Evolutionary conservation across 257 asterid genomes (phyloP).

Genomic region (Solanum clarkiae): DNA sequence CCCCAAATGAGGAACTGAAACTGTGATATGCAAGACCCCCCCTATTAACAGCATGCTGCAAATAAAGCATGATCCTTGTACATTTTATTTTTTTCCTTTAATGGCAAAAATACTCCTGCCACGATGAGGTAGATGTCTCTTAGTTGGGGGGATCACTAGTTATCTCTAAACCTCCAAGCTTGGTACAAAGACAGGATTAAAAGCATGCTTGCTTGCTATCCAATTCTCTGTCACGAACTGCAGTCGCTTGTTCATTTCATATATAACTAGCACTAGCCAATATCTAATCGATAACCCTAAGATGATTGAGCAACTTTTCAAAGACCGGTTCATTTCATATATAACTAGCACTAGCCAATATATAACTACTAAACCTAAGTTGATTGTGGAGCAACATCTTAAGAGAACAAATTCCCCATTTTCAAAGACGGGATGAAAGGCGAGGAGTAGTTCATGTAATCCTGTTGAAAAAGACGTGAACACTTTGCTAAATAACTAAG

Average conservation of each 20-base stretch:
- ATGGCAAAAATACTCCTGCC: not conserved
- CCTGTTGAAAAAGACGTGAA: not conserved
- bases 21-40: not conserved
- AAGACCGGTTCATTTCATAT: not conserved
- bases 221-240: not conserved
- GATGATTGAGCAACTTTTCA: not conserved
- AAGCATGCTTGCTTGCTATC: not conserved
- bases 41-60: not conserved
- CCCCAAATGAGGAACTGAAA: not conserved
- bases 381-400: not conserved
- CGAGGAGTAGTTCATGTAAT: not conserved
- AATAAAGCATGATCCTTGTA: not conserved
- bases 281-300: not conserved
- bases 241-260: not conserved
- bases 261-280: not conserved
- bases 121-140: not conserved
- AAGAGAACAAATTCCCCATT: not conserved
- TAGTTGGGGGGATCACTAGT: not conserved
- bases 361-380: not conserved
- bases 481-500: not conserved
- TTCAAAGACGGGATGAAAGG: not conserved
- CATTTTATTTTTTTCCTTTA: not conserved
- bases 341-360: not conserved
- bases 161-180: not conserved
- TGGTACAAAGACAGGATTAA: not conserved